Conservation (phyloP, 331 rosid species). For the Phaseolus coccineus region DNA sequence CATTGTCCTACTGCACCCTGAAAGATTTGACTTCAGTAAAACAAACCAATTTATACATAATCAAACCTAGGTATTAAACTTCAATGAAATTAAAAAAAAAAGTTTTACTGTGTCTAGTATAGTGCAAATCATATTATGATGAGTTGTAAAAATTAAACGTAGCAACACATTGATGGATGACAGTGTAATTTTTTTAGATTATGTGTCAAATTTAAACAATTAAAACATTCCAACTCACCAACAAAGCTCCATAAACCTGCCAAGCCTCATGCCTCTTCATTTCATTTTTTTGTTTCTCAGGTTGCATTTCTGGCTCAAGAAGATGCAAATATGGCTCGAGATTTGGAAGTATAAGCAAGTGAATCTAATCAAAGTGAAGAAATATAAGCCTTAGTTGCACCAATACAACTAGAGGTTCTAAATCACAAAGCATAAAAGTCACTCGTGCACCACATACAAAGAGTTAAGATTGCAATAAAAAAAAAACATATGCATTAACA, state of each 20-base stretch:
- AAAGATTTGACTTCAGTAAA: slow-evolving; percentile 47
- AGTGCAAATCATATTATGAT: background rate
- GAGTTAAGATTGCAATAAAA: slow-evolving; percentile 15
- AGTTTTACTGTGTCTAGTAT: background rate
- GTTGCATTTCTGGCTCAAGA: slow-evolving; percentile 82
- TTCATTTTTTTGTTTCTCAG: slow-evolving; percentile 78
- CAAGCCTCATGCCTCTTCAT: slow-evolving; percentile 87
- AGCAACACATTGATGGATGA: background rate
- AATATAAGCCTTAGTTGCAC: slow-evolving; percentile 32
- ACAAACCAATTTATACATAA: slow-evolving; percentile 23
- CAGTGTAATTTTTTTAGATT: background rate
- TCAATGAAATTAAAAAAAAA: background rate
- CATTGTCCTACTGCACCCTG: slow-evolving; percentile 87
- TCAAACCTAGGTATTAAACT: background rate
- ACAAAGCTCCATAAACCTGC: slow-evolving; percentile 86
- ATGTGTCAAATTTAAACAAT: background rate
- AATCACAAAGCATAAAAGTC: slow-evolving; percentile 39
- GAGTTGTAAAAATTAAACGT: slow-evolving; percentile 7
- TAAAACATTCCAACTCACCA: slow-evolving; percentile 61
- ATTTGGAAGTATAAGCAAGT: slow-evolving; percentile 82
- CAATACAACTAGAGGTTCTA: slow-evolving; percentile 30
- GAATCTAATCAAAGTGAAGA: slow-evolving; percentile 65
- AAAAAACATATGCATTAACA: background rate
- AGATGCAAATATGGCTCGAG: slow-evolving; percentile 89
- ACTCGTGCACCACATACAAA: background rate